phyloP scores from a whole-genome alignment of 345 rosid species.

The Rhodamnia argentea region DNA sequence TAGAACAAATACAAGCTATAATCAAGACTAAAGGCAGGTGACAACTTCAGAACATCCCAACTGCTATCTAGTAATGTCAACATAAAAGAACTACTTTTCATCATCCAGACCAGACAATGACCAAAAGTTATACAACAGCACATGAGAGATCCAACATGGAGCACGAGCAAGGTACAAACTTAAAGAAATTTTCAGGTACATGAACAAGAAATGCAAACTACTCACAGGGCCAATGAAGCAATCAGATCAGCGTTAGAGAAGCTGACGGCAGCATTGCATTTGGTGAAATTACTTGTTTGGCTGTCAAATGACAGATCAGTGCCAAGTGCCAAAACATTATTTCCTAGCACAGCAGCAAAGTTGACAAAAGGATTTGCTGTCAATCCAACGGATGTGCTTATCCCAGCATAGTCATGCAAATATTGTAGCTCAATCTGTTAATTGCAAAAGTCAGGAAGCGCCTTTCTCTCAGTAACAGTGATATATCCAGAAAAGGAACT shows the following conservation, averaged over 20 bases:
- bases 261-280: conserved; percentile 68
- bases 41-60: neutral
- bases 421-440: conserved; percentile 77
- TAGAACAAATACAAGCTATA: neutral
- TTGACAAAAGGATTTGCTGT: conserved; percentile 68
- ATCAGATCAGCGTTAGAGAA: conserved; percentile 52
- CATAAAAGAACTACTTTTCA: neutral
- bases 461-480: neutral
- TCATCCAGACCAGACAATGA: neutral
- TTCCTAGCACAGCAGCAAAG: conserved; percentile 72
- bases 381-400: conserved; percentile 65
- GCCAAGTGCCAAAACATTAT: conserved; percentile 44
- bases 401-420: conserved; percentile 75
- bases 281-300: conserved; percentile 56
- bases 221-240: conserved; percentile 70
- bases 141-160: neutral
- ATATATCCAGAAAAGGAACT: neutral
- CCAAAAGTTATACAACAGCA: neutral
- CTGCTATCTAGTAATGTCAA: neutral
- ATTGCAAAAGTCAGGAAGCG: neutral
- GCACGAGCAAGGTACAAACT: neutral
- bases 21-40: neutral
- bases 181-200: neutral
- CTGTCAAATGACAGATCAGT: conserved; percentile 69
- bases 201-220: neutral